Evolutionary conservation across 2,329 filamentous ascomycete species (phyloP), one percentile per base, ranked within the genome.

Genomic region (Phyllosticta capitalensis): DNA sequence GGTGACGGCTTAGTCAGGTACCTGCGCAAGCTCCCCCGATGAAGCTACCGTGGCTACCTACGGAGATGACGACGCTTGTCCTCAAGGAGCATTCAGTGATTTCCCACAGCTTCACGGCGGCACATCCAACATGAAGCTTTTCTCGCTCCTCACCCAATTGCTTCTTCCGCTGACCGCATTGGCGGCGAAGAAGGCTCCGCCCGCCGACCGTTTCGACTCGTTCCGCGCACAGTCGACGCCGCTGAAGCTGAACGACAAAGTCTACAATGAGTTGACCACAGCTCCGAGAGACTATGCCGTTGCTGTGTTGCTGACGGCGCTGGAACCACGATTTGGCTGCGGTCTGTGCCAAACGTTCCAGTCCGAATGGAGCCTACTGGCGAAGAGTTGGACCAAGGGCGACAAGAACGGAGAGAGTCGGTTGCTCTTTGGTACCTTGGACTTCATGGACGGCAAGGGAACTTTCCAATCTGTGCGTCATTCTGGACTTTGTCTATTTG

Each of bases 281-380:
- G 76, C 83, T 1, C 90, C 92, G 12, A 85, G 94, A 65, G 89
- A 99, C 75, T 95, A 96, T 73, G 85, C 85, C 48, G 82, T 88
- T 26, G 87, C 86, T 2, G 82, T 99, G 2, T 82, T 99, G 14
- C 78, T 99, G 64, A 99, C 94, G 1, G 94, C 94, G 45, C 76
- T 92, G 68, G 92, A 96, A 65, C 69, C 85, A 30, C 84, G 90
- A 61, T 96, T 89, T 71, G 89, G 88, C 62, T 99, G 94, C 72
- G 79, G 85, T 65, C 79, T 97, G 54, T 99, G 94, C 74, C 83
- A 85, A 56, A 90, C 95, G 57, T 96, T 99, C 73, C 89, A 96
- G 72, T 88, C 92, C 1, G 94, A 99, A 75, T 99, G 91, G 88
- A 89, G 95, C 59, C 74, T 97, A 58, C 76, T 99, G 58, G 84